Evolutionary conservation across 345 rosid species (phyloP).

Genomic region (Erodium maritimum): DNA sequence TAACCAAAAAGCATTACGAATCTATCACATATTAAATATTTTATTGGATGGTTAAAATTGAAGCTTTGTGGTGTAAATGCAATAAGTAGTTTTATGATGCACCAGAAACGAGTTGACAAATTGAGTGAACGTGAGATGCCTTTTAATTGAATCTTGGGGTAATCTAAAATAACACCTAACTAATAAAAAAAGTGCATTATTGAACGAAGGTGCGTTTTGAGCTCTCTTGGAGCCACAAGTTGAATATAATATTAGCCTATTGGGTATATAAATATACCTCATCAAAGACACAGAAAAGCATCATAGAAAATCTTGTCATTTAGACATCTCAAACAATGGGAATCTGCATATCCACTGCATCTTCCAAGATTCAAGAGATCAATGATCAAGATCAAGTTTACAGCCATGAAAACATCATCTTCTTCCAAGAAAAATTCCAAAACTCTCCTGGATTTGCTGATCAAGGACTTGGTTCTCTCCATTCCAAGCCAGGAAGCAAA

Average conservation of each 20-base stretch:
- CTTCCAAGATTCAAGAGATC: constrained; percentile 28
- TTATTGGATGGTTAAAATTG: no score
- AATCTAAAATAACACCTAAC: constrained; percentile 12
- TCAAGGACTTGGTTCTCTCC: constrained; percentile 35
- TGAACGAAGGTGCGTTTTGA: constrained; percentile 20
- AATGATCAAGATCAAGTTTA: constrained; percentile 3
- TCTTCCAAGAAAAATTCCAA: constrained; percentile 6
- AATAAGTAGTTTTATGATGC: not conserved
- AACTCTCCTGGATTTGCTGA: constrained; percentile 2
- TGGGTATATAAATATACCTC: constrained; percentile 16
- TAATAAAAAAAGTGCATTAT: constrained; percentile 17
- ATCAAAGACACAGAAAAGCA: not conserved
- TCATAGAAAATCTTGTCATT: not conserved
- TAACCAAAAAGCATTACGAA: no score
- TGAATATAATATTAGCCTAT: constrained; percentile 12
- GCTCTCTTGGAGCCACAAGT: constrained; percentile 24
- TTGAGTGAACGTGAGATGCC: constrained; percentile 7
- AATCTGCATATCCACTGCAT: constrained; percentile 38
- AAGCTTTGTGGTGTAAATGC: no score
- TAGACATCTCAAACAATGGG: constrained; percentile 22
- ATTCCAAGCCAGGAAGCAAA: constrained; percentile 55
- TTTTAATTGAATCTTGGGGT: constrained; percentile 54
- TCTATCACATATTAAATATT: no score
- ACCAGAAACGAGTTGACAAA: not conserved
- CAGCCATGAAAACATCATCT: constrained; percentile 14